Percentiles rank a stretch among this genome's conserved stretches.
Evolutionary conservation across 257 asterid genomes (phyloP).

Genomic region (Plantago ovata): DNA sequence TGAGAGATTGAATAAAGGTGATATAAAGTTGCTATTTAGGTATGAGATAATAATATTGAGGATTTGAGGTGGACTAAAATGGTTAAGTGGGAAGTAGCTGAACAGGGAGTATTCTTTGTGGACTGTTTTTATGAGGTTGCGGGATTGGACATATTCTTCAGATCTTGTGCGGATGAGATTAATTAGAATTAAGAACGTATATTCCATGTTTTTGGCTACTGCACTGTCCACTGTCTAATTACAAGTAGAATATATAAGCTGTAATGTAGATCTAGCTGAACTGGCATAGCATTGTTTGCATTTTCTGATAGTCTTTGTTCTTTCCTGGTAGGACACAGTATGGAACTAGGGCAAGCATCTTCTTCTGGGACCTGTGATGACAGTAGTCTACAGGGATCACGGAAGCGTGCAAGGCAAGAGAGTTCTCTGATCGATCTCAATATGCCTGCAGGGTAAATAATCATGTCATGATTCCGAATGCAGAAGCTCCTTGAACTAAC

Average conservation of each 20-base stretch:
- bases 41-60: no score
- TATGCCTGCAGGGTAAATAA: slow-evolving; percentile 59
- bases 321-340: slow-evolving; percentile 35
- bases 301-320: slow-evolving; percentile 6
- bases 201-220: slow-evolving; percentile 4
- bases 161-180: slow-evolving; percentile 6
- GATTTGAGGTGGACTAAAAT: no score
- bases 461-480: slow-evolving; percentile 1
- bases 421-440: slow-evolving; percentile 53
- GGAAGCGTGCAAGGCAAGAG: slow-evolving; percentile 60
- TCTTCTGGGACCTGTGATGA: slow-evolving; percentile 48
- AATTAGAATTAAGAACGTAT: not conserved
- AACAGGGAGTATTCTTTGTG: not conserved
- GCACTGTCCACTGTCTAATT: no score
- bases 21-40: no score
- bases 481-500: slow-evolving; percentile 20
- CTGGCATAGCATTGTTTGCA: not conserved
- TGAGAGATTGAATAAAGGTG: not conserved
- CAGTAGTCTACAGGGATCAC: slow-evolving; percentile 29
- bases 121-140: not conserved
- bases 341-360: slow-evolving; percentile 49
- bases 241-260: not conserved
- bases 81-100: not conserved
- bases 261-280: not conserved
- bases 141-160: not conserved